Evolutionary conservation across 257 asterid genomes (phyloP), one percentile per base, ranked within the genome.

Genomic region (Ilex aquifolium): DNA sequence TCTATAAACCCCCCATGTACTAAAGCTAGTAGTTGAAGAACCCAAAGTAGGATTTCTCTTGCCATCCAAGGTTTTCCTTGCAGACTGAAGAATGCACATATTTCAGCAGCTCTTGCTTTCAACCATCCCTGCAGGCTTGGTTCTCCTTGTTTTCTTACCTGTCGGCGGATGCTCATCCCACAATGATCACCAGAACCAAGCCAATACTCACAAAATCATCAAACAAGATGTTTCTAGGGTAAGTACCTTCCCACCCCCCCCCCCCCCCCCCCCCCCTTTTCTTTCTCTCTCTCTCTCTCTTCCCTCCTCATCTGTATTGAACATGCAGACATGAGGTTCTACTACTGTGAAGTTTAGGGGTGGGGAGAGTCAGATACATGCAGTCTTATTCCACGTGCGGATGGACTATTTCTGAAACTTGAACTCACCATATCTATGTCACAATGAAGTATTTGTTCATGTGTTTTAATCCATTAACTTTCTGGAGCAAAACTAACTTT

Each of bases 181-280:
- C 21, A 40, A 57, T 42, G 16, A 59, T 31, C 42, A 57, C 48
- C 57, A 66, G 0, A 44, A 46, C 11, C 64, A 66, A 66, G 50
- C 36, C 49, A 66, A n/a, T 10, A 58, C 52, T 4, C 71, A 66
- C 16, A 66, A 57, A 7, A 59, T 50, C 65, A 32, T 59, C 32
- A 48, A 58, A 30, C 64, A 66, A 49, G 48, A 66, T 58, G 65
- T 66, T 17, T 27, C 40, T 30, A 64, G 53, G 56, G 61, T 64
- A 54, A 31, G 39, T 0, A 11, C 13, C 1, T 3, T 10, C 40
- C 40, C 40, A 3, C 7, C 3, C 40, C 40, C 40, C 40, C 40
- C 40, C 40, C 10, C 10, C 53, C 16, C 53, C 3, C 6, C 10
- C 3, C 17, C 54, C 17, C 54, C 27, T 1, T 21, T 21, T 49